phyloP scores from a whole-genome alignment of 768 basidiomycete genomes.

The Tephrocybe sp. region DNA sequence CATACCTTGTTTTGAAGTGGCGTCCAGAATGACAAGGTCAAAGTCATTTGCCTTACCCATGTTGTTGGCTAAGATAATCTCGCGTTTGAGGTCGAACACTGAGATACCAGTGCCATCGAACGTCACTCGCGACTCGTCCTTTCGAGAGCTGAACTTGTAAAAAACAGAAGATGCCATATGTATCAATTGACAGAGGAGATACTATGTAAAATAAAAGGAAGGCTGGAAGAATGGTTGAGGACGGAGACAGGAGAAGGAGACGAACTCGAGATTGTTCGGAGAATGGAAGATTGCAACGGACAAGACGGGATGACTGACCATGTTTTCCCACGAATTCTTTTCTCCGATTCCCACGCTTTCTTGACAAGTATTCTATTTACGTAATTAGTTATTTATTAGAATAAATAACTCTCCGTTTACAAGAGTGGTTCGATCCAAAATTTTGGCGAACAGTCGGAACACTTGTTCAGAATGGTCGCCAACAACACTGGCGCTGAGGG shows the following conservation, averaged over 20 bases:
- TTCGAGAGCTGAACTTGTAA: conserved; percentile 96
- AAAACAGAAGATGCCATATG: conserved; percentile 92
- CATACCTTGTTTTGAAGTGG: conserved; percentile 86
- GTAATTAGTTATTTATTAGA: too few species aligned
- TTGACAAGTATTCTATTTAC: too few species aligned
- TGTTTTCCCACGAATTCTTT: conserved; percentile 5
- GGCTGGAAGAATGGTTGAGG: background rate
- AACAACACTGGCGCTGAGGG: conserved; percentile 15
- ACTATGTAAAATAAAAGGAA: conserved; percentile 21
- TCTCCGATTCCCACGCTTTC: conserved; percentile 7
- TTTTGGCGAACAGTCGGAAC: background rate
- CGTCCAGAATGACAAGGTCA: conserved; percentile 86
- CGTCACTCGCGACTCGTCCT: conserved; percentile 90
- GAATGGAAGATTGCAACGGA: background rate
- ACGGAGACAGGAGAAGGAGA: conserved; percentile 1
- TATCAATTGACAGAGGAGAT: conserved; percentile 37
- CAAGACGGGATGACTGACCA: background rate
- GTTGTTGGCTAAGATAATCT: conserved; percentile 95
- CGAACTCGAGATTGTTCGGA: background rate
- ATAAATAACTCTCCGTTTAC: conserved; percentile 1
- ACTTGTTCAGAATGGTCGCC: conserved; percentile 17
- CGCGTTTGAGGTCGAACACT: conserved; percentile 98
- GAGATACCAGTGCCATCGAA: conserved; percentile 99
- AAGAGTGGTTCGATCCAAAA: conserved; percentile 19
- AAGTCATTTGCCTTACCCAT: conserved; percentile 97